phyloP scores from a whole-genome alignment of 2,329 filamentous ascomycete genomes.

The Gnomoniopsis sp. region DNA sequence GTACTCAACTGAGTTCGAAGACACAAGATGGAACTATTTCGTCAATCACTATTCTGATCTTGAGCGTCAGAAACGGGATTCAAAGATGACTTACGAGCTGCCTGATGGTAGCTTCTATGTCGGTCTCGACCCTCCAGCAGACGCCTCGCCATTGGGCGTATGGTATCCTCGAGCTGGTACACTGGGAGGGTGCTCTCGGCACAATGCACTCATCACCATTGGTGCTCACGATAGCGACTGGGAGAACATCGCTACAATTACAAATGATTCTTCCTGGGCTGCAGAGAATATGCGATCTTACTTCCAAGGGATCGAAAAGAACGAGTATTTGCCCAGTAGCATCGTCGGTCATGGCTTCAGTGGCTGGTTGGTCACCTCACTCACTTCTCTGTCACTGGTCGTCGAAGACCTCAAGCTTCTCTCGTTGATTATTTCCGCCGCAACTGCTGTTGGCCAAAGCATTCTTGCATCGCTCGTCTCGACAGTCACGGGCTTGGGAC shows the following conservation, averaged over 20 bases:
- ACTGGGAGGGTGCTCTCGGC: conserved; percentile 33
- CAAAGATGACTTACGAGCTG: conserved; percentile 6
- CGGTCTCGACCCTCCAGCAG: conserved; percentile 24
- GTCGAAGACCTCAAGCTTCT: too few species aligned
- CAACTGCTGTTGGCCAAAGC: too few species aligned
- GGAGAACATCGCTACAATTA: conserved; percentile 42
- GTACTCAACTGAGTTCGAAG: conserved; percentile 3
- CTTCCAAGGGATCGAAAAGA: conserved; percentile 43
- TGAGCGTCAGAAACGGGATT: conserved; percentile 13
- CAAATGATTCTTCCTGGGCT: conserved; percentile 46
- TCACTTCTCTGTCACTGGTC: too few species aligned
- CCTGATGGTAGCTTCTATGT: conserved; percentile 13
- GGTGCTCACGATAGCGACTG: conserved; percentile 48
- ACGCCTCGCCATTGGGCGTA: conserved; percentile 26
- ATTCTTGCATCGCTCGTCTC: too few species aligned
- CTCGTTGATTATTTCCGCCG: too few species aligned
- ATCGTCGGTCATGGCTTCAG: conserved; percentile 44
- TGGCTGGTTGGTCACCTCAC: conserved; percentile 46
- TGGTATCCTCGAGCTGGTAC: conserved; percentile 25
- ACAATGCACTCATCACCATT: conserved; percentile 47
- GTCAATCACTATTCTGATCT: conserved; percentile 18
- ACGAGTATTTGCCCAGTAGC: conserved; percentile 29
- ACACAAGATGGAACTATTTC: conserved; percentile 9
- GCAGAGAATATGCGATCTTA: conserved; percentile 47
- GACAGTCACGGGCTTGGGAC: too few species aligned